Conservation (phyloP, 345 rosid genomes). For the Chamaenerion angustifolium region DNA sequence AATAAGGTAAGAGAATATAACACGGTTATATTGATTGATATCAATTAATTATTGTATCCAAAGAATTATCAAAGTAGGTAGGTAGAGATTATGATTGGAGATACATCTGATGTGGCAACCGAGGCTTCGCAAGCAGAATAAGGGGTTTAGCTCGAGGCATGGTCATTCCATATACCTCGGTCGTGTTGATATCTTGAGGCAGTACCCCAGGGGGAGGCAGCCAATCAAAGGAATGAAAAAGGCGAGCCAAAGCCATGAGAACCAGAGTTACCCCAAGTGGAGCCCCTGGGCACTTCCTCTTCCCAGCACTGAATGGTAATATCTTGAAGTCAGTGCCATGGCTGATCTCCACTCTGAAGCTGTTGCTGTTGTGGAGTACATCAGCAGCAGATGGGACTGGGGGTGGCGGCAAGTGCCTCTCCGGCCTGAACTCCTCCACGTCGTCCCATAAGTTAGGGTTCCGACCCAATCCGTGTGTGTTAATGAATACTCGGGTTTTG, state of each 20-base stretch:
- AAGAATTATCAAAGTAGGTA: too few species aligned
- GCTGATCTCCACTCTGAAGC: constrained; percentile 75
- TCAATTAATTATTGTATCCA: too few species aligned
- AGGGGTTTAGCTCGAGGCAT: constrained; percentile 82
- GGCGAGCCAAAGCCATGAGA: constrained; percentile 72
- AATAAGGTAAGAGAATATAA: too few species aligned
- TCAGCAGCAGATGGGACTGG: too few species aligned
- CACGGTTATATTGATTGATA: too few species aligned
- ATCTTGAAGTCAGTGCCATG: constrained; percentile 84
- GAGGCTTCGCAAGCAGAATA: constrained; percentile 47
- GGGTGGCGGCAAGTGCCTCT: constrained; percentile 41
- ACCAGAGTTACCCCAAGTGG: constrained; percentile 84
- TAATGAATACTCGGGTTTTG: constrained; percentile 74
- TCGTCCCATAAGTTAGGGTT: constrained; percentile 56
- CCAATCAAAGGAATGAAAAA: constrained; percentile 86
- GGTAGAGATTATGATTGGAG: background rate
- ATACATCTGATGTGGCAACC: constrained; percentile 40
- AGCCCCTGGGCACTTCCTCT: constrained; percentile 85
- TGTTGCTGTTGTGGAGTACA: constrained; percentile 4
- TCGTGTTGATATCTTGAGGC: constrained; percentile 43
- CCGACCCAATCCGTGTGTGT: constrained; percentile 81
- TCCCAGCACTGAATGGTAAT: constrained; percentile 81
- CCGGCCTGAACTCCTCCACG: constrained; percentile 67
- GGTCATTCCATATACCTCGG: constrained; percentile 83
- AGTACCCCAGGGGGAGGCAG: constrained; percentile 26